Percentiles rank a stretch among this genome's conserved stretches.
Evolutionary conservation across 2,329 filamentous ascomycete species (phyloP).

Genomic region (Lachnellula arida): DNA sequence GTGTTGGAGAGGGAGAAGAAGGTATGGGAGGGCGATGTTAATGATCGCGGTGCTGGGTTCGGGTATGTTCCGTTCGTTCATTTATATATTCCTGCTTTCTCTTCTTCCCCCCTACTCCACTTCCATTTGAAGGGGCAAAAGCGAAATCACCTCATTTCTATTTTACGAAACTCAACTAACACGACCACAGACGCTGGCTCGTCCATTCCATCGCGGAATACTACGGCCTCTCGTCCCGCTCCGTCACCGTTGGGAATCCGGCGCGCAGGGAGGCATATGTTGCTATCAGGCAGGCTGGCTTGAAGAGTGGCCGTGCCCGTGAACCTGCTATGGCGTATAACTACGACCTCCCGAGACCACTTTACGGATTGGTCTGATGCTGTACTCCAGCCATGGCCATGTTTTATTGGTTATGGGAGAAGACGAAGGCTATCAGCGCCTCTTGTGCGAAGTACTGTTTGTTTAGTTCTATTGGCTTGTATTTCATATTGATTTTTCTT

Average conservation of each 20-base stretch:
- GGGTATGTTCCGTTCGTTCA: conserved; percentile 46
- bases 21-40: conserved; percentile 74
- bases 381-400: not conserved
- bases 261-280: conserved; percentile 77
- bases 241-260: conserved; percentile 63
- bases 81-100: conserved; percentile 13
- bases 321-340: conserved; percentile 8
- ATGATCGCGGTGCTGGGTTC: conserved; percentile 74
- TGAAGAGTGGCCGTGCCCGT: conserved; percentile 17
- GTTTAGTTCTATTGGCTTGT: no score
- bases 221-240: conserved; percentile 49
- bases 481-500: no score
- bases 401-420: no score
- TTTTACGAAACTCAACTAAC: no score
- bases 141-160: not conserved
- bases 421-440: no score
- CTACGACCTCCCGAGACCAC: conserved; percentile 22
- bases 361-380: conserved; percentile 17
- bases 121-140: not conserved
- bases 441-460: no score
- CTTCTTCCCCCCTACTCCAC: not conserved
- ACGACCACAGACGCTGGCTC: conserved; percentile 68
- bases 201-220: conserved; percentile 90
- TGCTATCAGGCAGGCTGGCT: conserved; percentile 37
- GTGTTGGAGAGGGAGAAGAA: conserved; percentile 59